phyloP scores from a whole-genome alignment of 495 filamentous ascomycete genomes.

The Xylaria bambusicola region DNA sequence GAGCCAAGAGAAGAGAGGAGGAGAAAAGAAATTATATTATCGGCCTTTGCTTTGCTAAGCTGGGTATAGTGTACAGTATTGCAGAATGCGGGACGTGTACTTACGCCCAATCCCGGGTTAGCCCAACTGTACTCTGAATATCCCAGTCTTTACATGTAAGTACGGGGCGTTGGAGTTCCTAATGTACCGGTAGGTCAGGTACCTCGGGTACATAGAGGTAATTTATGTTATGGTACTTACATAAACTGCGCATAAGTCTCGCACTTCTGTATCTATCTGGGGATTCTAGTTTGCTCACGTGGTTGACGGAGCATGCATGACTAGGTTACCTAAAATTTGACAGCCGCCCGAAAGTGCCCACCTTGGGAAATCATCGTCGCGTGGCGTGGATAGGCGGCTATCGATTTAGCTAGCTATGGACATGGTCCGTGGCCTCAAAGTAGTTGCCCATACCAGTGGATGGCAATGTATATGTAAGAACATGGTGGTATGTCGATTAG shows the following conservation, averaged over 20 bases:
- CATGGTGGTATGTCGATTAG: no score
- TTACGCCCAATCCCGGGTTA: no score
- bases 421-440: neutral
- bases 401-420: neutral
- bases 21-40: slow-evolving; percentile 6
- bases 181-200: no score
- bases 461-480: no score
- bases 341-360: slow-evolving; percentile 14
- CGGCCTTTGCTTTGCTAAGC: neutral
- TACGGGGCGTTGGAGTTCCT: no score
- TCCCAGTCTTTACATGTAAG: no score
- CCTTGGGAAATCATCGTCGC: slow-evolving; percentile 3
- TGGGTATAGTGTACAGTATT: neutral
- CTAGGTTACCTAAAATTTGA: slow-evolving; percentile 18
- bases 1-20: neutral
- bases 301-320: slow-evolving; percentile 16
- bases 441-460: neutral
- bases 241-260: no score
- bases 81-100: neutral
- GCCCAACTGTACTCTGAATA: no score
- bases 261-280: no score
- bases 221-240: no score
- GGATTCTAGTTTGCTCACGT: slow-evolving; percentile 16
- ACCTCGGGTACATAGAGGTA: no score
- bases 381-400: neutral